Evolutionary conservation across 257 asterid species (phyloP).

Genomic region (Solanum dulcamara): DNA sequence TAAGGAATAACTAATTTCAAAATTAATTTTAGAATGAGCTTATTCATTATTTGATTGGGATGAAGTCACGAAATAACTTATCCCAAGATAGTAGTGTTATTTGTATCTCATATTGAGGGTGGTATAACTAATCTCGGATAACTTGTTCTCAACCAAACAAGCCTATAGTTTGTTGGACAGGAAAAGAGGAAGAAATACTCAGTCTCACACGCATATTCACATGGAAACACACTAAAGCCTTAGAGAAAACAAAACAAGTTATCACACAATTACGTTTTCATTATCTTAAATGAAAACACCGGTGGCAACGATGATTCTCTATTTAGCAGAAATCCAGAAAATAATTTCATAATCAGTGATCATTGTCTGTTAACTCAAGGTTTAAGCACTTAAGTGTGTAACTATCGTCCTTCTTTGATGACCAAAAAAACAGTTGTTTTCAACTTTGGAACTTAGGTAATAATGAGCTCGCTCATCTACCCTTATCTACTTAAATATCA

Average conservation of each 20-base stretch:
- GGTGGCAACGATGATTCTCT: not conserved
- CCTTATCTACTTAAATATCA: not conserved
- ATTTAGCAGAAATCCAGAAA: not conserved
- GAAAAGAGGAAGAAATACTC: not conserved
- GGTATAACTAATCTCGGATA: too few relatives aligned
- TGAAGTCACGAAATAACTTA: too few relatives aligned
- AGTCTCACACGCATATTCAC: not conserved
- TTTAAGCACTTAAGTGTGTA: not conserved
- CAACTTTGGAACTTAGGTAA: not conserved
- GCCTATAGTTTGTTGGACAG: not conserved
- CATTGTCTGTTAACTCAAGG: not conserved
- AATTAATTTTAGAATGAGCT: too few relatives aligned
- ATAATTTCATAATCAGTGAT: not conserved
- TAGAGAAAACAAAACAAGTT: not conserved
- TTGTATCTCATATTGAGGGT: not conserved
- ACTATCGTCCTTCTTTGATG: not conserved
- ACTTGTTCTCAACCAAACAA: too few relatives aligned
- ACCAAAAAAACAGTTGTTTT: not conserved
- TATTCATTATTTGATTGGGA: too few relatives aligned
- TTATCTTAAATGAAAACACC: not conserved
- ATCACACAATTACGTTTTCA: not conserved
- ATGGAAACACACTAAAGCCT: not conserved
- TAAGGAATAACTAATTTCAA: too few relatives aligned
- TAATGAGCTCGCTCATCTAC: not conserved
- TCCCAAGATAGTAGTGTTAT: too few relatives aligned